phyloP scores from a whole-genome alignment of 2,329 filamentous ascomycete species.

The Alternaria consortialis region DNA sequence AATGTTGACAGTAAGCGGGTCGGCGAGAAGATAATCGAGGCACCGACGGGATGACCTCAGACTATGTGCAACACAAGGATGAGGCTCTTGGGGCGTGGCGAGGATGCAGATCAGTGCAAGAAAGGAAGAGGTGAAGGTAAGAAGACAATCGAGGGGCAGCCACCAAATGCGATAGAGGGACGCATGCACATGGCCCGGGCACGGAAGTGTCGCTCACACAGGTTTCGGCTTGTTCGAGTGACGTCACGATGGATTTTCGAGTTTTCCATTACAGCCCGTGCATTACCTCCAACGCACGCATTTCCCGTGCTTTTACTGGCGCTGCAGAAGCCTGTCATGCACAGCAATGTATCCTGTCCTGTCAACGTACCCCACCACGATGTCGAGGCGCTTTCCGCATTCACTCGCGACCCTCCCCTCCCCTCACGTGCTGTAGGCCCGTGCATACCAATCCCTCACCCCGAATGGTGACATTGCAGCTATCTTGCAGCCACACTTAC shows the following conservation, averaged over 20 bases:
- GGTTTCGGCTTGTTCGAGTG: slow-evolving; percentile 21
- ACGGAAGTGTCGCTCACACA: slow-evolving; percentile 16
- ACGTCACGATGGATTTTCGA: slow-evolving; percentile 28
- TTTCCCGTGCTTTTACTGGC: slow-evolving; percentile 6
- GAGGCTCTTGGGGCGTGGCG: slow-evolving; percentile 33
- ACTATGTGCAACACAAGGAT: slow-evolving; percentile 27
- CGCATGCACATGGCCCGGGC: slow-evolving; percentile 15
- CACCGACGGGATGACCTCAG: slow-evolving; percentile 19
- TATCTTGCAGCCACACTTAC: background rate
- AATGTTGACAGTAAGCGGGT: slow-evolving; percentile 20
- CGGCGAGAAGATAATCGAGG: slow-evolving; percentile 29
- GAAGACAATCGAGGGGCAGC: slow-evolving; percentile 20
- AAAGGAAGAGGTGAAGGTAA: slow-evolving; percentile 22
- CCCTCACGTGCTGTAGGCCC: slow-evolving; percentile 15
- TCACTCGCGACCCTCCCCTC: slow-evolving; percentile 6
- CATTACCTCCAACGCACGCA: slow-evolving; percentile 7
- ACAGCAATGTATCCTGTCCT: background rate
- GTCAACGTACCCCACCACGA: slow-evolving; percentile 7
- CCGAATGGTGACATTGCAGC: slow-evolving; percentile 4
- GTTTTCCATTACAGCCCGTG: slow-evolving; percentile 26
- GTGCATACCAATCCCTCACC: slow-evolving; percentile 1
- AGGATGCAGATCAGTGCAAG: slow-evolving; percentile 35
- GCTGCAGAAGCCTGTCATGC: background rate
- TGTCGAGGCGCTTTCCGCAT: slow-evolving; percentile 2
- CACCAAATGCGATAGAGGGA: slow-evolving; percentile 18